Percentiles rank a stretch among this genome's conserved stretches.
phyloP scores from a whole-genome alignment of 192 early-diverging fungal genomes.

The Jimgerdemannia flammicorona region DNA sequence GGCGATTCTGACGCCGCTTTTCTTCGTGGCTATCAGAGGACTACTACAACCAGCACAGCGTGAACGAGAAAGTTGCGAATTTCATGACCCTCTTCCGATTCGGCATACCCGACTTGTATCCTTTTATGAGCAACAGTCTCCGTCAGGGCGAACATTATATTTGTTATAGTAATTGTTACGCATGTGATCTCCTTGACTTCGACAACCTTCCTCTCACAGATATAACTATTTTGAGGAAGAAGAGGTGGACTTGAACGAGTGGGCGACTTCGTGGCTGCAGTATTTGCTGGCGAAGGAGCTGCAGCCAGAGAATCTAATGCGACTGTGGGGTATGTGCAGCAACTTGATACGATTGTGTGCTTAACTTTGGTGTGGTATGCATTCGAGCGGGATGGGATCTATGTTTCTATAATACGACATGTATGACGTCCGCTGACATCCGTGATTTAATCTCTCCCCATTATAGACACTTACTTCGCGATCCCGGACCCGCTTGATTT shows the following conservation, averaged over 20 bases:
- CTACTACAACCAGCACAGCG: conserved; percentile 52
- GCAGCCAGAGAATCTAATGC: conserved; percentile 71
- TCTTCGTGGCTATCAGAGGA: conserved; percentile 50
- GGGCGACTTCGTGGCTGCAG: conserved; percentile 80
- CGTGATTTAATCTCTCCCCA: background rate
- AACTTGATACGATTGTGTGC: background rate
- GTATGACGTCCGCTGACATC: background rate
- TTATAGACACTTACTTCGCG: conserved; percentile 80
- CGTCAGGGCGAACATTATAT: too few species aligned
- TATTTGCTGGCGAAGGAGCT: conserved; percentile 80
- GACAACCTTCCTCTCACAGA: conserved; percentile 20
- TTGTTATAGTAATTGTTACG: background rate
- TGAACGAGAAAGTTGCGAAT: conserved; percentile 77
- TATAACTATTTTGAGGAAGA: conserved; percentile 93
- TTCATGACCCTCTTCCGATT: conserved; percentile 85
- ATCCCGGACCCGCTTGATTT: conserved; percentile 68
- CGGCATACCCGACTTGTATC: conserved; percentile 82
- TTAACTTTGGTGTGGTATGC: background rate
- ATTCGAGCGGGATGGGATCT: background rate
- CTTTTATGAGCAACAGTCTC: background rate
- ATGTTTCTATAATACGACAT: too few species aligned
- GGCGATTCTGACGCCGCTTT: background rate
- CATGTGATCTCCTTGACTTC: background rate
- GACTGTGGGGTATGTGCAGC: conserved; percentile 60
- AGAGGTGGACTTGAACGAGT: conserved; percentile 85